Conservation (phyloP, 2,329 filamentous ascomycete genomes). For the Arthroderma sp. region DNA sequence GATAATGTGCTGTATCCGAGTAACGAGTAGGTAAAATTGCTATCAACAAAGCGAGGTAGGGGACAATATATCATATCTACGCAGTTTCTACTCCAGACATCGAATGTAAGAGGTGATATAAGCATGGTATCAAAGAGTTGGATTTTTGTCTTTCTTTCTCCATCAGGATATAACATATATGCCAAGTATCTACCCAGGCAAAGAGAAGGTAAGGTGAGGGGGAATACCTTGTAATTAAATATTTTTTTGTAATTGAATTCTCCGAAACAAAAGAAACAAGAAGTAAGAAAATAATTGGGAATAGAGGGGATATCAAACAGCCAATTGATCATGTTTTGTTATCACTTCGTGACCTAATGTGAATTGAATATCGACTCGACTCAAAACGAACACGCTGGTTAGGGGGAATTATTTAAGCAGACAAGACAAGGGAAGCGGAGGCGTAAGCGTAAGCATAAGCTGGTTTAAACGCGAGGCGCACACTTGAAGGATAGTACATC, state of each 20-base stretch:
- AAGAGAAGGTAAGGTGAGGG: not conserved
- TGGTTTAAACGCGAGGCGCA: not conserved
- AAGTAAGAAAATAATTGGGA: not conserved
- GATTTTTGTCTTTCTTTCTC: not conserved
- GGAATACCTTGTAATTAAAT: not conserved
- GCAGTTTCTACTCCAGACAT: not conserved
- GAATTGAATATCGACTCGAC: not conserved
- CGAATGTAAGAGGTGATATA: no score
- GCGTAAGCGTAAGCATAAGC: not conserved
- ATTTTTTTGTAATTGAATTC: not conserved
- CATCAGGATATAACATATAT: not conserved
- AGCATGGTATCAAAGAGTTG: not conserved
- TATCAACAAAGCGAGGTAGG: not conserved
- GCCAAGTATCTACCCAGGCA: not conserved
- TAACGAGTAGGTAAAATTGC: conserved; percentile 40
- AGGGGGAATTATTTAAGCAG: not conserved
- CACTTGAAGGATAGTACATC: not conserved
- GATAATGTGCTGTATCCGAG: conserved; percentile 57
- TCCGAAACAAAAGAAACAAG: not conserved
- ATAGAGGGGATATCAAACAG: conserved; percentile 3
- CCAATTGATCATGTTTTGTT: conserved; percentile 4
- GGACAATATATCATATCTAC: not conserved
- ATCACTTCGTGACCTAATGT: not conserved
- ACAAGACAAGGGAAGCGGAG: not conserved
- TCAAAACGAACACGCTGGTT: conserved; percentile 3